phyloP scores from a whole-genome alignment of 768 basidiomycete genomes.

The Xerocomus potaroensis region DNA sequence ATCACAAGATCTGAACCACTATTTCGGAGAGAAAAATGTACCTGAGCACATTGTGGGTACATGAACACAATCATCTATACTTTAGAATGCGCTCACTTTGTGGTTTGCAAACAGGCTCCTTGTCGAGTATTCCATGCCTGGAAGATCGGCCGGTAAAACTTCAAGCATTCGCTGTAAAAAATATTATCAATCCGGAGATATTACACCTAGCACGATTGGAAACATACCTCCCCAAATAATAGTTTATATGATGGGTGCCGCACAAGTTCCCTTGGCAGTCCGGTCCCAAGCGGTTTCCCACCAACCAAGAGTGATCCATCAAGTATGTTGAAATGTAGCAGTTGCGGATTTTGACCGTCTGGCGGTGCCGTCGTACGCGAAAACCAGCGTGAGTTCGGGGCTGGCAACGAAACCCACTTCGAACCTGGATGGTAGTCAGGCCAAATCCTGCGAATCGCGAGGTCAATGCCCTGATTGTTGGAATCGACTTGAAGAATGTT shows the following conservation, averaged over 20 bases:
- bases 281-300: conserved; percentile 16
- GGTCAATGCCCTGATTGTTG: conserved; percentile 24
- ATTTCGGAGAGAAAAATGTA: conserved; percentile 11
- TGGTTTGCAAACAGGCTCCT: conserved; percentile 14
- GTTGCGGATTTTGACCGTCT: conserved; percentile 17
- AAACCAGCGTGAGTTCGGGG: conserved; percentile 30
- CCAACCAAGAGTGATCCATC: conserved; percentile 22
- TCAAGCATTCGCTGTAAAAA: conserved; percentile 10
- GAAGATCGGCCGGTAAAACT: conserved; percentile 17
- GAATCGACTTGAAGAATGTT: conserved; percentile 5
- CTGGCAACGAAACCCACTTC: conserved; percentile 18
- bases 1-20: conserved; percentile 10
- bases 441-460: conserved; percentile 31
- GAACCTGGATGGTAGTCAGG: conserved; percentile 22
- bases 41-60: too few relatives aligned
- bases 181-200: conserved; percentile 11
- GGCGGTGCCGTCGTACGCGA: conserved; percentile 16
- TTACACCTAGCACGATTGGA: background rate
- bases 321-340: conserved; percentile 40
- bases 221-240: conserved; percentile 24
- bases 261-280: conserved; percentile 12
- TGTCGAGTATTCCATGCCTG: conserved; percentile 23
- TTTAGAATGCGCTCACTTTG: too few relatives aligned
- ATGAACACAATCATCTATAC: too few relatives aligned
- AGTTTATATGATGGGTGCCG: conserved; percentile 14